Percentiles rank a stretch among this genome's conserved stretches.
These are phyloP conservation scores for Penicillium simplicissimum DNA, from an alignment of 495 filamentous ascomycete species.

Conservation along the genomic window DNA sequence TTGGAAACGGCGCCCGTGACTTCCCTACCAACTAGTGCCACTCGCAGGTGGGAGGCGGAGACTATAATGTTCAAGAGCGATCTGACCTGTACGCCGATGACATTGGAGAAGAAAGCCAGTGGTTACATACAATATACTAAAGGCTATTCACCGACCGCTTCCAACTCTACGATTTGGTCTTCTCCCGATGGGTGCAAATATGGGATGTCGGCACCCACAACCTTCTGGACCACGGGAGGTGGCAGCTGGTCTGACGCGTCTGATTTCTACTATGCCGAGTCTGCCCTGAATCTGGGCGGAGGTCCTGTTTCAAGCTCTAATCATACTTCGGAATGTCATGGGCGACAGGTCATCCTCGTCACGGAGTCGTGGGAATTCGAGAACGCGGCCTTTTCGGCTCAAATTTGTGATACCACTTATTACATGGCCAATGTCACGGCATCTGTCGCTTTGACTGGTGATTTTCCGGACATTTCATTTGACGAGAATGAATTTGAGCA, in stretches of 20 bases:
- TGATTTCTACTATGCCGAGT: conserved; percentile 14
- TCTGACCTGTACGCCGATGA: conserved; percentile 29
- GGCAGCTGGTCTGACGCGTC: conserved; percentile 25
- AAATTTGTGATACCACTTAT: conserved; percentile 31
- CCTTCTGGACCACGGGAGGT: conserved; percentile 19
- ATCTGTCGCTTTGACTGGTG: conserved; percentile 15
- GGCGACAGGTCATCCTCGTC: conserved; percentile 17
- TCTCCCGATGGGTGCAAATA: conserved; percentile 19
- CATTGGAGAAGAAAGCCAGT: no score
- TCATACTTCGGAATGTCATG: conserved; percentile 12
- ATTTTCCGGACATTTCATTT: conserved; percentile 28
- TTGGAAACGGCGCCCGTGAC: conserved; percentile 20
- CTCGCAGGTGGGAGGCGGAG: conserved; percentile 33
- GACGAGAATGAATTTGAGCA: conserved; percentile 22
- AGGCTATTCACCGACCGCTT: no score
- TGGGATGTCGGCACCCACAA: conserved; percentile 4
- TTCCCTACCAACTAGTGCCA: conserved; percentile 21
- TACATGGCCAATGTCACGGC: conserved; percentile 34
- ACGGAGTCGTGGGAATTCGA: conserved; percentile 17
- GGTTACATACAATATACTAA: no score
- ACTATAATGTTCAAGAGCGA: conserved; percentile 37
- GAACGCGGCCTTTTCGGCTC: conserved; percentile 3
- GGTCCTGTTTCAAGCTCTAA: neutral
- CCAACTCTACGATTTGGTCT: conserved; percentile 17
- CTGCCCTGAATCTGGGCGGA: neutral